Evolutionary conservation across 495 filamentous ascomycete genomes (phyloP), one percentile per base, ranked within the genome.

Genomic region (Jackrogersella multiformis): DNA sequence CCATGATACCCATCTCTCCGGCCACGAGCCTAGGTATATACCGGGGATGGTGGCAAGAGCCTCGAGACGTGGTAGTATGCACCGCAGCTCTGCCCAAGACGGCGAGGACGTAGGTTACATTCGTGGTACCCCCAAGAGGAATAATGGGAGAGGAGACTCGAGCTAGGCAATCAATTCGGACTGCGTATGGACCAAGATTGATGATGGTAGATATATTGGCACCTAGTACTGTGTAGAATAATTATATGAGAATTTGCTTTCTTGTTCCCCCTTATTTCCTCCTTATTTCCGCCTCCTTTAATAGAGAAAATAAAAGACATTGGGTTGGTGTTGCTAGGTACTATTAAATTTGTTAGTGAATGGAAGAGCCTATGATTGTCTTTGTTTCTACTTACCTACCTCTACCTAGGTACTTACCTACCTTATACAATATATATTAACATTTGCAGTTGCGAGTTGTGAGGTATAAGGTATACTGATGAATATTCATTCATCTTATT

Each of bases 41-140:
- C 90, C 90, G 0, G 89, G 90, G 2, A 82, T 91, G 48, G 82
- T 92, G 20, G 85, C 88, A 69, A 82, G 88, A 52, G 82, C 81
- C 55, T 82, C 81, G 35, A 78, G 84, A 49, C 78, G 79, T 49
- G 76, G 79, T 44, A 89, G 83, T 73, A 71, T 71, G 48, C 67
- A 78, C 39, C 74, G 73, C 39, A 65, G 63, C 49, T 81, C 78
- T 48, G 68, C 71, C 42, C 78, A 79, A 44, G 80, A 80, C 54
- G 72, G 66, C 20, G 79, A 82, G 15, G 70, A 73, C 26, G 41
- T n/a, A 18, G 52, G 16, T 51, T 58, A 54, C 7, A 9, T 36
- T 36, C 60, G 60, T 20, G 41, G 28, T 42, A 41, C 35, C 24
- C 28, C 52, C 36, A 64, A 53, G 34, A 67, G 52, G 48, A 44